Evolutionary conservation across 371 early-diverging fungal species (phyloP).

Genomic region (Mortierella sp.): DNA sequence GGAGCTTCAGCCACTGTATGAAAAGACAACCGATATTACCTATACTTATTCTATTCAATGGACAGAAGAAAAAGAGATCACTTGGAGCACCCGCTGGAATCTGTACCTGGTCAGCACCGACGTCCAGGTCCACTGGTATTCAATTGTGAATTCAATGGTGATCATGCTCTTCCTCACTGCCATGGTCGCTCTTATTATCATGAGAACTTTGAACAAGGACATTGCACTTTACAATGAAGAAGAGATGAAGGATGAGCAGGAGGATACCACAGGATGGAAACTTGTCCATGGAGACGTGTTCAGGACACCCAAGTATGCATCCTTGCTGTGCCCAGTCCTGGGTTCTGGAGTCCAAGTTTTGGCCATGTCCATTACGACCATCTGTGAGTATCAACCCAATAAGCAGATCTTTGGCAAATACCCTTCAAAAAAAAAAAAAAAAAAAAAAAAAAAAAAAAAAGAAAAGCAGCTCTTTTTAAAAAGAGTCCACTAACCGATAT

Average conservation of each 20-base stretch:
- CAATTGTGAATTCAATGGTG: conserved; percentile 80
- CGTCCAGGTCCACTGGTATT: conserved; percentile 64
- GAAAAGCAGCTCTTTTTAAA: no score
- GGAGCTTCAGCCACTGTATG: conserved; percentile 44
- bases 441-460: no score
- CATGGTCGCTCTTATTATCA: conserved; percentile 87
- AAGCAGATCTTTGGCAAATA: not conserved
- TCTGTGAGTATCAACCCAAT: not conserved
- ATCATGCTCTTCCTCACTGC: conserved; percentile 83
- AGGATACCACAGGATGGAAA: conserved; percentile 94
- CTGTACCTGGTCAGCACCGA: conserved; percentile 58
- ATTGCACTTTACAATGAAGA: conserved; percentile 82
- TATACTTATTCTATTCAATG: conserved; percentile 73
- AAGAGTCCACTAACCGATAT: not conserved
- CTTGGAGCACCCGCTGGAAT: conserved; percentile 68
- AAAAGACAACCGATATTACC: conserved; percentile 51
- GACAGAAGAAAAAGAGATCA: conserved; percentile 62
- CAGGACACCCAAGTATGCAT: conserved; percentile 69
- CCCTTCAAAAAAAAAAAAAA: no score
- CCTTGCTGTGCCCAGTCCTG: conserved; percentile 75
- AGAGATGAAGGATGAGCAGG: conserved; percentile 84
- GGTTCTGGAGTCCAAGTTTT: conserved; percentile 86
- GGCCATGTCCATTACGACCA: conserved; percentile 58
- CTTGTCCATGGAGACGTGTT: conserved; percentile 93
- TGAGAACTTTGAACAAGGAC: conserved; percentile 90